These are phyloP conservation scores for Omphalea diandra DNA, from an alignment of 441 rosid species.

Conservation along the genomic window DNA sequence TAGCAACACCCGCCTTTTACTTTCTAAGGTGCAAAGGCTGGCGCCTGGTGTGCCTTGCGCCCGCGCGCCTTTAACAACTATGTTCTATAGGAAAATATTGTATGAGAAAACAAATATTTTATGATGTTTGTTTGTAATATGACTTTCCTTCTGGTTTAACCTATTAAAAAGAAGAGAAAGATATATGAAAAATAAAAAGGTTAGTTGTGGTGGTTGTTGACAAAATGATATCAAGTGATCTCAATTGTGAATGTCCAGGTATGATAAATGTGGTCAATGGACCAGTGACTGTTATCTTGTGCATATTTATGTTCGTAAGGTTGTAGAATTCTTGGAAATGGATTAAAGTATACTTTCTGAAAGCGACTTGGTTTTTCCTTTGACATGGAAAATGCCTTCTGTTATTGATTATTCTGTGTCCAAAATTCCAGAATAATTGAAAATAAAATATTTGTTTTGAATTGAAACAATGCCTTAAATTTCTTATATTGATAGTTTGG, in stretches of 20 bases:
- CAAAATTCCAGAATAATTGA: neutral
- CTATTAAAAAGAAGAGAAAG: neutral
- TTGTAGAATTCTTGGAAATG: neutral
- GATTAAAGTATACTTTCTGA: neutral
- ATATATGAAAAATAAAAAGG: neutral
- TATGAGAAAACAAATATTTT: neutral
- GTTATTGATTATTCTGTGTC: neutral
- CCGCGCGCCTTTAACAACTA: no score
- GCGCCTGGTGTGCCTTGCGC: no score
- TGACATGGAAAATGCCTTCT: neutral
- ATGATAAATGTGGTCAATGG: neutral
- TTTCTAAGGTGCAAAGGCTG: no score
- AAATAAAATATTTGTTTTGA: no score
- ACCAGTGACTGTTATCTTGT: neutral
- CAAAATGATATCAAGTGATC: neutral
- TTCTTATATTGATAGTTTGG: neutral
- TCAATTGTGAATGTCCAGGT: neutral
- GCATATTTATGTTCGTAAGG: neutral
- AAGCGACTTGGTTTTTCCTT: neutral
- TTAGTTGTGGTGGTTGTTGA: neutral
- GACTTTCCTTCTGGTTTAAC: neutral
- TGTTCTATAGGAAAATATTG: no score
- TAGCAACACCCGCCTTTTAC: no score
- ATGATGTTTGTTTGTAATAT: neutral
- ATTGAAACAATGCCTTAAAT: neutral